Evolutionary conservation across 2,329 filamentous ascomycete species (phyloP).

Genomic region (Xylaria sp.): DNA sequence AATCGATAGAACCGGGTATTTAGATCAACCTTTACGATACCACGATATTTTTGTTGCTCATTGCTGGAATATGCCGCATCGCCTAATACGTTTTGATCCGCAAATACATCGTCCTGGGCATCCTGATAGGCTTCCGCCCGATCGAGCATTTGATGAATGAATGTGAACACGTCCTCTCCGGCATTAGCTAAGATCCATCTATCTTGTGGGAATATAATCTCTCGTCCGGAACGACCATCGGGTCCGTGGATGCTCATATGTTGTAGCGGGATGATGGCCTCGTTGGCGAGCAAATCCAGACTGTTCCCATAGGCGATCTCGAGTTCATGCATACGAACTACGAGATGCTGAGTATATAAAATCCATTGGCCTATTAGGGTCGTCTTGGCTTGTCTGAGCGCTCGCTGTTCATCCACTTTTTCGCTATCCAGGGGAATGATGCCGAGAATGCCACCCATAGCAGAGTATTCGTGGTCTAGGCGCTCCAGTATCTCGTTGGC

Average conservation of each 20-base stretch:
- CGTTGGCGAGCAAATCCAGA: constrained; percentile 60
- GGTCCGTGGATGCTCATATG: constrained; percentile 63
- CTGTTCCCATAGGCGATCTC: constrained; percentile 63
- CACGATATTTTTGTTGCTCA: constrained; percentile 51
- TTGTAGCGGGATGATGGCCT: constrained; percentile 62
- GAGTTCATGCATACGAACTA: constrained; percentile 65
- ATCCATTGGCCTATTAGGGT: constrained; percentile 68
- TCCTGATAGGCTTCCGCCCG: constrained; percentile 55
- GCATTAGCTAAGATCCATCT: constrained; percentile 65
- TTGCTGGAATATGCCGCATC: constrained; percentile 50
- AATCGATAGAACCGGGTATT: constrained; percentile 64
- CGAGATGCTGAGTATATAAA: constrained; percentile 62
- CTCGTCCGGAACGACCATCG: constrained; percentile 61
- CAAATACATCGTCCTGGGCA: constrained; percentile 50
- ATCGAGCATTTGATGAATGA: constrained; percentile 60
- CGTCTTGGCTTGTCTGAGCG: constrained; percentile 55
- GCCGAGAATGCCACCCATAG: constrained; percentile 65
- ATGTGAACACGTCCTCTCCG: constrained; percentile 60
- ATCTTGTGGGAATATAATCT: constrained; percentile 65
- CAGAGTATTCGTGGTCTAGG: constrained; percentile 67
- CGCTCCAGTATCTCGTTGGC: constrained; percentile 69
- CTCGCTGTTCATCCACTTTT: constrained; percentile 50
- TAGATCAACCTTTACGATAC: constrained; percentile 61
- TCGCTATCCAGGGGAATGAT: constrained; percentile 59
- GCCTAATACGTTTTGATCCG: constrained; percentile 54